A percentile compares a stretch with the other conserved stretches of the same genome.
phyloP scores from a whole-genome alignment of 345 rosid species.

The Brassica juncea region DNA sequence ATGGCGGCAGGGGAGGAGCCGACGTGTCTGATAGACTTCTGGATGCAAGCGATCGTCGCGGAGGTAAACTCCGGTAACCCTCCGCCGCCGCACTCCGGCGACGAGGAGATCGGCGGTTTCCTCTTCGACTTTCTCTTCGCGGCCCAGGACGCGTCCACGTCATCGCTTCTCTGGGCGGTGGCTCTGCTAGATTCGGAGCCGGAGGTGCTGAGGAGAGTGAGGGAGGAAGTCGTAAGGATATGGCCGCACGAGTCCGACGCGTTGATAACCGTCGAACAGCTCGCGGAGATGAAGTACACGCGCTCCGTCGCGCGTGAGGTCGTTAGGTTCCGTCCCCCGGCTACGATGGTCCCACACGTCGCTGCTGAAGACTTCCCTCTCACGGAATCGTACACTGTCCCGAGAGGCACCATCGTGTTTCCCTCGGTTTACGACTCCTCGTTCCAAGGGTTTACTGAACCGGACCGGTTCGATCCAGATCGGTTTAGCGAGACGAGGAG shows the following conservation, averaged over 20 bases:
- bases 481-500: constrained; percentile 62
- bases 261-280: constrained; percentile 58
- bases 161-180: constrained; percentile 83
- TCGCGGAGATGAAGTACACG: constrained; percentile 79
- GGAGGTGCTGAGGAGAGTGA: constrained; percentile 57
- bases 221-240: constrained; percentile 61
- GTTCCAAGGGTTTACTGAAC: constrained; percentile 72
- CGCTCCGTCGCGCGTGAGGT: constrained; percentile 90
- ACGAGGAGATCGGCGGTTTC: constrained; percentile 63
- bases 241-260: constrained; percentile 74
- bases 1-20: constrained; percentile 62
- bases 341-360: constrained; percentile 82
- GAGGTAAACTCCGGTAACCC: constrained; percentile 44
- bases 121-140: constrained; percentile 86
- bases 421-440: constrained; percentile 85
- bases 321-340: constrained; percentile 70
- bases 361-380: constrained; percentile 65
- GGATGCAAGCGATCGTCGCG: constrained; percentile 64
- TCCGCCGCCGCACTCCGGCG: constrained; percentile 51
- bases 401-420: constrained; percentile 76
- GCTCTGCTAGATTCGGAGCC: constrained; percentile 75
- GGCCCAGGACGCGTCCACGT: constrained; percentile 90
- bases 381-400: constrained; percentile 70
- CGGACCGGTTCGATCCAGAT: constrained; percentile 78
- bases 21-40: constrained; percentile 70